Base-by-base conservation (phyloP, 306 rosid genomes). In the Malus sylvestris region DNA sequence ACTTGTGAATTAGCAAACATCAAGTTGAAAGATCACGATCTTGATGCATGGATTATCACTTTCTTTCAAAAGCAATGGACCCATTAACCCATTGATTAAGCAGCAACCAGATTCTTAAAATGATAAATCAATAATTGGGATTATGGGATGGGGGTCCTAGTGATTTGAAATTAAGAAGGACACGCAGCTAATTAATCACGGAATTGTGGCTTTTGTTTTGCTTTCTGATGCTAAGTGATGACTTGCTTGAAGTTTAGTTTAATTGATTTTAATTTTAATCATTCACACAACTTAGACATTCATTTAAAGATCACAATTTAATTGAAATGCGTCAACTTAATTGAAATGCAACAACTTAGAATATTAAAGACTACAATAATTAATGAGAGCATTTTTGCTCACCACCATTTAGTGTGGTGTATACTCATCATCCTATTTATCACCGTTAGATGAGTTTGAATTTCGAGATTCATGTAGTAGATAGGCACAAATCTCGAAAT, bases 161-260 rank as follows among this genome's bases (percentile, higher is more conserved):
- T 55, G 57, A 25, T 30, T 40, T 23, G 40, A 59, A 12, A 55
- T 55, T 20, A 7, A 55, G 69, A 11, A 10, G 44, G 59, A 25
- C 10, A 8, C 25, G 44, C 44, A 73, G 69, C 59, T 60, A 73
- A 23, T 73, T 61, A 58, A 60, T 42, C 77, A 73, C 68, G 77
- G 60, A 73, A 60, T 61, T 61, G 27, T 27, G 68, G 69, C 59
- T 42, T 73, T 61, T 27, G 61, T 49, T 51, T 73, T 19, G 20
- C 77, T 73, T 73, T 73, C 59, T 61, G 42, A 40, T 15, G 68
- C 68, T 22, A n/a, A 22, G 20, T 40, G 27, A 59, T 22, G 58
- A 59, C 53, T 58, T 57, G 4, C 6, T 27, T 7, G 18, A 9
- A 4, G 3, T 10, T 4, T 22, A n/a, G 35, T 23, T 38, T 38